Evolutionary conservation across 1,284 basidiomycete species (phyloP).

Genomic region (Cystobasidium slooffiae): DNA sequence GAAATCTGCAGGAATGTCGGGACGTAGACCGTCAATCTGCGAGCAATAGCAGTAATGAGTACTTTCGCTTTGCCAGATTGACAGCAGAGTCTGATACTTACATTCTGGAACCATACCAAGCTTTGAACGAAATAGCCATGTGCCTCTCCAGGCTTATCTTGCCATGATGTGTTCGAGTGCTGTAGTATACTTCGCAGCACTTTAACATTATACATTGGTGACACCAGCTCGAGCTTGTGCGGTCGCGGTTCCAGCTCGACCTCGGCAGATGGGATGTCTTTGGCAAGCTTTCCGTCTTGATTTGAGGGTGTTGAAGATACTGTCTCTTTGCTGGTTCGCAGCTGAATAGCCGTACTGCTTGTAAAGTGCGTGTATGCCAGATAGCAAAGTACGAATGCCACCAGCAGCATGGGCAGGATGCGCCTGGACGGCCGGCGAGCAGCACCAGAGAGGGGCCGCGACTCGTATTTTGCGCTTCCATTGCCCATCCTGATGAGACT

Average conservation of each 20-base stretch:
- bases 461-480: slow-evolving; percentile 16
- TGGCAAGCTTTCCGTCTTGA: neutral
- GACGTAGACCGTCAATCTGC: slow-evolving; percentile 32
- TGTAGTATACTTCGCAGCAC: slow-evolving; percentile 29
- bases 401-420: slow-evolving; percentile 21
- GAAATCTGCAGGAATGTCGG: slow-evolving; percentile 25
- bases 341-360: neutral
- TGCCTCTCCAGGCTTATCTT: slow-evolving; percentile 21
- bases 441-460: neutral
- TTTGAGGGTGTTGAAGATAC: neutral
- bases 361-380: slow-evolving; percentile 19
- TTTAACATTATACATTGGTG: slow-evolving; percentile 34
- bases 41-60: neutral
- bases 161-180: slow-evolving; percentile 37
- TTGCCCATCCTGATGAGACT: slow-evolving; percentile 13
- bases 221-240: slow-evolving; percentile 19
- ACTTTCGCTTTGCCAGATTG: neutral
- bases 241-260: slow-evolving; percentile 22
- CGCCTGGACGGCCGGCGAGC: slow-evolving; percentile 13
- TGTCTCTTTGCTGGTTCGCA: neutral
- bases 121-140: slow-evolving; percentile 36
- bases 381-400: slow-evolving; percentile 26
- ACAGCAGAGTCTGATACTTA: neutral
- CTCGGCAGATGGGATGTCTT: neutral
- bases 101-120: slow-evolving; percentile 34